These are phyloP conservation scores for Rhodosporidiobolus sp. DNA, from an alignment of 768 basidiomycete species.

Conservation along the genomic window DNA sequence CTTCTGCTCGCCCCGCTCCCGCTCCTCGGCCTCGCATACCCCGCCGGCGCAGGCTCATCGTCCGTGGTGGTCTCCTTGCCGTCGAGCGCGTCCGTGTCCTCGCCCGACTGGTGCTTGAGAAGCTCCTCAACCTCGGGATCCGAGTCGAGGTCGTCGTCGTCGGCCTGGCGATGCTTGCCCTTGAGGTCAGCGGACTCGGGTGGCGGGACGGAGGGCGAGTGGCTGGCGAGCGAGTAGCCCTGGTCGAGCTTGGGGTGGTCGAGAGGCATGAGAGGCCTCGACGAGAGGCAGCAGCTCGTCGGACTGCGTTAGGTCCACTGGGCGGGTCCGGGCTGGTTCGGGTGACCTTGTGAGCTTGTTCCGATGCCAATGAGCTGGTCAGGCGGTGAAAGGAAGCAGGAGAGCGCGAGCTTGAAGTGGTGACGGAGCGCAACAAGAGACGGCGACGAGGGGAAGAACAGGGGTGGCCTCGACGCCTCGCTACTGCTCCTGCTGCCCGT, in stretches of 20 bases:
- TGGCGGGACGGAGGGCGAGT: background rate
- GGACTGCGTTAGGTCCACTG: too few relatives aligned
- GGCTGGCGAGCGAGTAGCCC: conserved; percentile 9
- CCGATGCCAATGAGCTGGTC: too few relatives aligned
- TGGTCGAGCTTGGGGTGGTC: background rate
- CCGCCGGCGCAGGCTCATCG: background rate
- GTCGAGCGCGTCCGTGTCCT: background rate
- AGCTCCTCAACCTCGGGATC: conserved; percentile 26
- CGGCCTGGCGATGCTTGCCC: conserved; percentile 8
- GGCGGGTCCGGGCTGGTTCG: too few relatives aligned
- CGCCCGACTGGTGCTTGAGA: conserved; percentile 2
- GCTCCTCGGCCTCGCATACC: background rate
- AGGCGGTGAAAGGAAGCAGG: too few relatives aligned
- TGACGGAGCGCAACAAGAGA: too few relatives aligned
- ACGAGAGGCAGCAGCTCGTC: too few relatives aligned
- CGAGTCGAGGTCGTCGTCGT: conserved; percentile 6
- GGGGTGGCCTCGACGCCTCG: too few relatives aligned
- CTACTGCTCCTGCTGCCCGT: too few relatives aligned
- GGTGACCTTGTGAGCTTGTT: too few relatives aligned
- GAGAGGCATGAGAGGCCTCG: too few relatives aligned
- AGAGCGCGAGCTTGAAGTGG: too few relatives aligned
- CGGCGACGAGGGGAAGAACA: too few relatives aligned
- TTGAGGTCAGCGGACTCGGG: background rate
- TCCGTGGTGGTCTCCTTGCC: background rate
- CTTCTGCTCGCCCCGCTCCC: background rate